phyloP scores from a whole-genome alignment of 495 filamentous ascomycete species.

The Lasiosphaeris hirsuta region DNA sequence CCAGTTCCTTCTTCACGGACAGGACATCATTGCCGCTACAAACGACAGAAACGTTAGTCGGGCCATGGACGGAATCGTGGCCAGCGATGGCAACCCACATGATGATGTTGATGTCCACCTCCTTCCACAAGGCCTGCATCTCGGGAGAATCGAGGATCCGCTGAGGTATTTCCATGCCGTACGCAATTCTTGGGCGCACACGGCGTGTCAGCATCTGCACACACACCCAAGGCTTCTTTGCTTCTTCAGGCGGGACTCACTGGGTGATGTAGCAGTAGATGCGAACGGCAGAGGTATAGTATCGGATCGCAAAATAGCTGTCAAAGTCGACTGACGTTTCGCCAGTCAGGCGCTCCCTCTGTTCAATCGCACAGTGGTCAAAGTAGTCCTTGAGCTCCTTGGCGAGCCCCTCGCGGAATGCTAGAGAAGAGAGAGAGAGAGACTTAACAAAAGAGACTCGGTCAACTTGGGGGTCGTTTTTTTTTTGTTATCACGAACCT shows the following conservation, averaged over 20 bases:
- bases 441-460: no score
- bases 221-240: background rate
- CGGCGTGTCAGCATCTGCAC: background rate
- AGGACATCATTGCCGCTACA: constrained; percentile 2
- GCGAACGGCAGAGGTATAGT: constrained; percentile 6
- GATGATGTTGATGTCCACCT: constrained; percentile 4
- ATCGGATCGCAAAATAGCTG: background rate
- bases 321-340: constrained; percentile 1
- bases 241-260: background rate
- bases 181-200: background rate
- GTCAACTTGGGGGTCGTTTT: no score
- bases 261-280: constrained; percentile 7
- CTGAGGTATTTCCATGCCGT: constrained; percentile 1
- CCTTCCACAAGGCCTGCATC: constrained; percentile 5
- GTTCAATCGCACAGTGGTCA: constrained; percentile 7
- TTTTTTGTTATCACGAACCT: no score
- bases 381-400: constrained; percentile 5
- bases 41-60: background rate
- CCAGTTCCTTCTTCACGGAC: constrained; percentile 6
- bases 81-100: background rate
- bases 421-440: background rate
- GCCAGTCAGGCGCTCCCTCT: constrained; percentile 5
- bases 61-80: background rate
- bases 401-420: constrained; percentile 2
- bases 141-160: background rate